phyloP scores from a whole-genome alignment of 2,329 filamentous ascomycete species.

The Fusarium hostae region DNA sequence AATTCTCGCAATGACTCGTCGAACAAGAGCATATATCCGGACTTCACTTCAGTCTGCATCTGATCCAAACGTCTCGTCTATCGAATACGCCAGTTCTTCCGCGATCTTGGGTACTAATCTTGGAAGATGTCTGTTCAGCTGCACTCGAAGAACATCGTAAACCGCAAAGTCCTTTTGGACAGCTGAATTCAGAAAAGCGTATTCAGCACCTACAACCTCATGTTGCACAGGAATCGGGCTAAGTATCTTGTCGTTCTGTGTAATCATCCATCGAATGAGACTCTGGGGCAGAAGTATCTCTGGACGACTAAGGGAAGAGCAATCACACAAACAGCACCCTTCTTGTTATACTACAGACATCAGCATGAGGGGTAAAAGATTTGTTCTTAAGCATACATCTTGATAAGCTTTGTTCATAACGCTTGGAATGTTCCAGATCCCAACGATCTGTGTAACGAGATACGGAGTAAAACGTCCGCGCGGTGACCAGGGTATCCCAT shows the following conservation, averaged over 20 bases:
- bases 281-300: rapidly evolving
- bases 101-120: rapidly evolving
- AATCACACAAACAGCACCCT: not conserved
- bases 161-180: not conserved
- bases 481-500: not conserved
- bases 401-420: rapidly evolving
- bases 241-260: not conserved
- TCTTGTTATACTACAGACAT: not conserved
- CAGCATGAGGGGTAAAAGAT: rapidly evolving
- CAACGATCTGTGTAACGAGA: not conserved
- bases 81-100: rapidly evolving
- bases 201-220: not conserved
- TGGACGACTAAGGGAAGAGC: not conserved
- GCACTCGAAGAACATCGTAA: rapidly evolving
- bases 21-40: not conserved
- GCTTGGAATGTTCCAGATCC: not conserved
- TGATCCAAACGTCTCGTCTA: rapidly evolving
- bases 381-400: rapidly evolving
- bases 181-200: rapidly evolving
- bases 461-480: not conserved
- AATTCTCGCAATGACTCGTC: not conserved
- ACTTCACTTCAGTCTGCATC: not conserved
- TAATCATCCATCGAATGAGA: not conserved
- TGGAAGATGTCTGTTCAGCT: not conserved
- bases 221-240: not conserved